Evolutionary conservation across 192 early-diverging fungal species (phyloP), one percentile per base, ranked within the genome.

Genomic region (Mortierella antarctica): DNA sequence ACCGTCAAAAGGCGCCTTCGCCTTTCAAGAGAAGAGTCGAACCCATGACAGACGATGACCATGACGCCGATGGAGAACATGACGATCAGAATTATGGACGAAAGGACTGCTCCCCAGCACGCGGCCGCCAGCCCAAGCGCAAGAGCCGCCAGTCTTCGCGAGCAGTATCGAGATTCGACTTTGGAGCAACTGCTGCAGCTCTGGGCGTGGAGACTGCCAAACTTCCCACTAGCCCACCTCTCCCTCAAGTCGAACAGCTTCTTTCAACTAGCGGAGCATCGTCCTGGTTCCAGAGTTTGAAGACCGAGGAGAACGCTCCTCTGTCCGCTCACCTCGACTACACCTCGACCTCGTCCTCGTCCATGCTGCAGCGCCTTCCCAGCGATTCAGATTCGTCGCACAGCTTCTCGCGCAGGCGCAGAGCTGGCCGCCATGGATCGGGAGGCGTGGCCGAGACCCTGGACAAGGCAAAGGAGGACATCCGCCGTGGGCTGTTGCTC

Each of bases 401-500:
- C 5, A 56, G 56, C 40, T 72, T 72, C 57, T 80, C 77, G 23
- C 70, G 65, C 20, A 71, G 83, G 45, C 83, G 83, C 57, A 57
- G 84, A 40, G 69, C 57, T 51, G 74, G 57, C 4, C 79, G 69
- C 23, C 70, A 72, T 50, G 77, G 70, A 23, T 51, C 77, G 6
- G 77, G 70, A 5, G 65, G 76, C 50, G 77, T 72, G 47, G 70
- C 52, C 55, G 79, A 79, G 50, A 72, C 55, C 2, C 5, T 80
- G 6, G 84, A 85, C 69, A 82, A 82, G 58, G 84, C 79, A 45
- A 82, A 82, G 46, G 84, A 85, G 45, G 80, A 85, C 46, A 80
- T 85, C 13, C 77, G 74, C 60, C 70, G 71, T 40, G 75, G 80
- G 56, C 45, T 82, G 39, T 52, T 82, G 31, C 42, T 85, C 31